phyloP scores from a whole-genome alignment of 2,329 filamentous ascomycete species.

The Cucurbitaria berberidis region DNA sequence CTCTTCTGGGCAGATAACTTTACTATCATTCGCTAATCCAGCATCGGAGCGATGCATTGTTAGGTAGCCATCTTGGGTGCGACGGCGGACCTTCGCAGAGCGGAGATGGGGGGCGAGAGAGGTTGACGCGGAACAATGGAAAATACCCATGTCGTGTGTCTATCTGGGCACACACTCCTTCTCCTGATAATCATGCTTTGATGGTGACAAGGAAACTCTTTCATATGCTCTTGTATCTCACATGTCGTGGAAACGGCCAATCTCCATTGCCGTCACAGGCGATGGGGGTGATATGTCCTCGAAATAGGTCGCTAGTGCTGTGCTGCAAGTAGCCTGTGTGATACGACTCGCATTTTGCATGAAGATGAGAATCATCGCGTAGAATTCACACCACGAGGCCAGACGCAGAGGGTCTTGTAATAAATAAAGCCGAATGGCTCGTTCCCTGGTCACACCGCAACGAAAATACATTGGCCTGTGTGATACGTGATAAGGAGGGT shows the following conservation, averaged over 20 bases:
- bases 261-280: slow-evolving; percentile 12
- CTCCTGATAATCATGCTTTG: slow-evolving; percentile 1
- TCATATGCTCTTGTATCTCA: no score
- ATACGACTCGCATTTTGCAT: slow-evolving; percentile 18
- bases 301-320: slow-evolving; percentile 12
- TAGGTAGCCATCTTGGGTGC: slow-evolving; percentile 25
- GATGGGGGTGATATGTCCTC: slow-evolving; percentile 16
- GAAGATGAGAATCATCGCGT: slow-evolving; percentile 16
- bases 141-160: not conserved
- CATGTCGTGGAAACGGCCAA: slow-evolving; percentile 16
- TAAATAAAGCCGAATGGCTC: not conserved
- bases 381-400: slow-evolving; percentile 17
- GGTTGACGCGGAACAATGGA: not conserved
- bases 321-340: slow-evolving; percentile 15
- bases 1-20: slow-evolving; percentile 40
- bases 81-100: slow-evolving; percentile 4
- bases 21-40: slow-evolving; percentile 45
- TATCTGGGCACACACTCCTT: not conserved
- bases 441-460: not conserved
- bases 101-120: not conserved
- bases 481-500: slow-evolving; percentile 15
- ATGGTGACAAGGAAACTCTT: not conserved
- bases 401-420: no score
- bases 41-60: slow-evolving; percentile 28
- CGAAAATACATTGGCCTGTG: slow-evolving; percentile 8